Evolutionary conservation across 306 rosid genomes (phyloP).

Genomic region (Rosa multiflora): DNA sequence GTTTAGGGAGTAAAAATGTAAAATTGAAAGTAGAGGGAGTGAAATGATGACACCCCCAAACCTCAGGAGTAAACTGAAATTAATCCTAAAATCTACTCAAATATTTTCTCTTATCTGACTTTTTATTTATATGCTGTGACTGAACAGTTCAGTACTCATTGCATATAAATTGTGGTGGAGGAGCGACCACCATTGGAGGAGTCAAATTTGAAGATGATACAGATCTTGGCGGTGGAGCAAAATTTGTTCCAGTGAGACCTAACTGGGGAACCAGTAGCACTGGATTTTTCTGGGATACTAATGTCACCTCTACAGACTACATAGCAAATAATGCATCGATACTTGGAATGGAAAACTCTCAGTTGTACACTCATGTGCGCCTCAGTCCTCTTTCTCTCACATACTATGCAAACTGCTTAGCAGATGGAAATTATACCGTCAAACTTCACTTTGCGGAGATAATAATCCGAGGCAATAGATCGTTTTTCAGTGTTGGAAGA

Average conservation of each 20-base stretch:
- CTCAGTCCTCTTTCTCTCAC: constrained; percentile 50
- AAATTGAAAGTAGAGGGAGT: too few species aligned
- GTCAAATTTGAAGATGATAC: constrained; percentile 39
- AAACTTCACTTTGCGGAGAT: constrained; percentile 60
- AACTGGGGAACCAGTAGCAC: constrained; percentile 61
- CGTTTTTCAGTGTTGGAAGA: constrained; percentile 52
- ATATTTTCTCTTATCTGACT: neutral
- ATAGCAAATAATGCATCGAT: constrained; percentile 21
- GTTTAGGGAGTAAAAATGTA: too few species aligned
- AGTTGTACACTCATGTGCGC: constrained; percentile 48
- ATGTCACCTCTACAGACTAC: constrained; percentile 27
- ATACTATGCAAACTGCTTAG: constrained; percentile 61
- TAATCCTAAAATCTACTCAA: too few species aligned
- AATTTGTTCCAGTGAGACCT: constrained; percentile 12
- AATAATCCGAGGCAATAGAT: constrained; percentile 40
- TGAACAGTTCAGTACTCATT: constrained; percentile 31
- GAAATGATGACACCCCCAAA: too few species aligned
- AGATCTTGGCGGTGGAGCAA: constrained; percentile 45
- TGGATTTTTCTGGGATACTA: constrained; percentile 36
- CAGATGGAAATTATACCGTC: constrained; percentile 55
- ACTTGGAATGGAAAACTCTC: constrained; percentile 30
- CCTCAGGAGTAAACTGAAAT: too few species aligned
- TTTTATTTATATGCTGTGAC: neutral
- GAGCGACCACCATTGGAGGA: constrained; percentile 31
- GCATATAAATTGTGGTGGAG: constrained; percentile 67